A percentile compares a stretch with the other conserved stretches of the same genome.
phyloP scores from a whole-genome alignment of 208 protist species.

The Wallacemonas sp. region DNA sequence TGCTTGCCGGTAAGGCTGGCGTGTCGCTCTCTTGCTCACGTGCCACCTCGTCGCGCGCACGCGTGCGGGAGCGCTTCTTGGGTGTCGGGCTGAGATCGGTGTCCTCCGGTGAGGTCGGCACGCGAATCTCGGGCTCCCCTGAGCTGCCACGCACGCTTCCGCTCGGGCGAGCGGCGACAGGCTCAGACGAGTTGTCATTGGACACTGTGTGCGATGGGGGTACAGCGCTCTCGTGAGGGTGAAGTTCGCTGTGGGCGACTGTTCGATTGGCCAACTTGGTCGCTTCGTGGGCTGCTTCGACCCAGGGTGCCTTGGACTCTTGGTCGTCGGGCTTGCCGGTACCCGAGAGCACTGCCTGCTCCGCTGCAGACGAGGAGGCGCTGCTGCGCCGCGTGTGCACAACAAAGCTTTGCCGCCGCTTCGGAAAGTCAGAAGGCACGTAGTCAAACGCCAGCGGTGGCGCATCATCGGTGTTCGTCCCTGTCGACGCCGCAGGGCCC shows the following conservation, averaged over 20 bases:
- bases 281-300: not conserved
- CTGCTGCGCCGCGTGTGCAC: not conserved
- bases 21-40: not conserved
- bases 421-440: not conserved
- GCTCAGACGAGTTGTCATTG: not conserved
- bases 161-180: not conserved
- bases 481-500: too few species aligned
- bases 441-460: not conserved
- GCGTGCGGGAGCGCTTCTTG: conserved; percentile 61
- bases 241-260: too few species aligned
- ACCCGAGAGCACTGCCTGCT: not conserved
- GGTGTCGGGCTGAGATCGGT: conserved; percentile 41
- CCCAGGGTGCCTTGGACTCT: not conserved
- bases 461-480: not conserved
- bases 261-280: not conserved
- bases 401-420: not conserved
- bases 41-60: conserved; percentile 10
- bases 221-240: too few species aligned
- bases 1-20: too few species aligned
- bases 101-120: conserved; percentile 6
- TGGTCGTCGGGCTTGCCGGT: not conserved
- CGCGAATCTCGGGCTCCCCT: not conserved
- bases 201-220: not conserved
- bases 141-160: not conserved
- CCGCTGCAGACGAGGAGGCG: not conserved